These are phyloP conservation scores for Podospora bellae-mahoneyi DNA, from an alignment of 495 filamentous ascomycete genomes.

Conservation along the genomic window DNA sequence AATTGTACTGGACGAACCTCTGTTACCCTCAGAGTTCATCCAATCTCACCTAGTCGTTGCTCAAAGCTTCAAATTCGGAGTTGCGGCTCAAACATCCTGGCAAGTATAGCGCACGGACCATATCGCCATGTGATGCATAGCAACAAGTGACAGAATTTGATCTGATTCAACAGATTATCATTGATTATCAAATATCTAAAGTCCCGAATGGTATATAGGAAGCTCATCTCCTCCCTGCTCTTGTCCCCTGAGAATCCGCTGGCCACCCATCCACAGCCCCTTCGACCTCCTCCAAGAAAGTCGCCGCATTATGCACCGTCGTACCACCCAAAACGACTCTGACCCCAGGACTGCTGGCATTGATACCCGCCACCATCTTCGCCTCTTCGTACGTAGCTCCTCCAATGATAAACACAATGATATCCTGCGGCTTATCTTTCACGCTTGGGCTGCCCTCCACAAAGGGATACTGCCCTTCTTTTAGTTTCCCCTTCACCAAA, in stretches of 20 bases:
- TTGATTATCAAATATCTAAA: not conserved
- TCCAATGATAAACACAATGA: slow-evolving; percentile 89
- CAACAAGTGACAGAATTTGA: not conserved
- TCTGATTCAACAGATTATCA: not conserved
- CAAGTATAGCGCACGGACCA: not conserved
- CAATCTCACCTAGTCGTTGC: not conserved
- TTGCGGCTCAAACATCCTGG: not conserved
- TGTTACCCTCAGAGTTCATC: not conserved
- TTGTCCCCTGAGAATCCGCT: slow-evolving; percentile 52
- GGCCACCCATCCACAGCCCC: slow-evolving; percentile 80
- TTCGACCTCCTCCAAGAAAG: slow-evolving; percentile 83
- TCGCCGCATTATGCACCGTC: slow-evolving; percentile 75
- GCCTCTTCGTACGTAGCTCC: slow-evolving; percentile 95
- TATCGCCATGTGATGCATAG: not conserved
- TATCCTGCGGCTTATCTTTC: slow-evolving; percentile 92
- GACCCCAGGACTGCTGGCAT: slow-evolving; percentile 83
- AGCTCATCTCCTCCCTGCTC: not conserved
- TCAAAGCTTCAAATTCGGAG: not conserved
- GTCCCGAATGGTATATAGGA: not conserved
- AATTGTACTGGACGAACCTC: not conserved
- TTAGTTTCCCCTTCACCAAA: slow-evolving; percentile 83
- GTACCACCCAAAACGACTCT: slow-evolving; percentile 87
- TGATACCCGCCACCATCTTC: slow-evolving; percentile 87
- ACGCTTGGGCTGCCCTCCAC: slow-evolving; percentile 81
- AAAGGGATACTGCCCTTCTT: slow-evolving; percentile 84